Percentiles rank a stretch among this genome's conserved stretches.
These are phyloP conservation scores for Goniomonas avonlea DNA, from an alignment of 78 protist species.

Conservation along the genomic window DNA sequence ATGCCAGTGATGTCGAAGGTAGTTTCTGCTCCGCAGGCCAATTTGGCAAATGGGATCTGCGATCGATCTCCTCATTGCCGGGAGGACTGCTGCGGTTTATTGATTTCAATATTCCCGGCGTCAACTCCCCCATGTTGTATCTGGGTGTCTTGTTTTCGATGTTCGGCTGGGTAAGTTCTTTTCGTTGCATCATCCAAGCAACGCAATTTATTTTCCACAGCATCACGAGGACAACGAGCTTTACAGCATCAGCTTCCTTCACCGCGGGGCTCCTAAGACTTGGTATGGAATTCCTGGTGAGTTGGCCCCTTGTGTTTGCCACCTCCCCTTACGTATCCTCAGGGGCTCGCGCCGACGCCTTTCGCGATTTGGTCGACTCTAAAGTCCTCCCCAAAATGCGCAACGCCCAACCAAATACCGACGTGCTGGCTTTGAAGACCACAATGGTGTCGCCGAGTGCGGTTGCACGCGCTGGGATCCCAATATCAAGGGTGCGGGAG, in stretches of 20 bases:
- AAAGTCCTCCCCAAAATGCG: too few relatives aligned
- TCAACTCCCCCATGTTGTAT: slow-evolving; percentile 30
- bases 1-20: not conserved
- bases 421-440: too few relatives aligned
- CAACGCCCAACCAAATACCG: too few relatives aligned
- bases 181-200: too few relatives aligned
- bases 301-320: too few relatives aligned
- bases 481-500: too few relatives aligned
- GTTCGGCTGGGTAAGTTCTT: slow-evolving; percentile 5
- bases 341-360: too few relatives aligned
- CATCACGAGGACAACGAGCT: slow-evolving; percentile 26
- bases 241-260: slow-evolving; percentile 22
- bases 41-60: not conserved
- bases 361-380: too few relatives aligned
- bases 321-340: too few relatives aligned
- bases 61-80: not conserved
- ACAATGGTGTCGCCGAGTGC: too few relatives aligned
- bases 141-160: not conserved
- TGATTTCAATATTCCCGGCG: not conserved
- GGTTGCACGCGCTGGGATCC: too few relatives aligned
- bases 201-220: too few relatives aligned
- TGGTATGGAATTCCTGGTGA: slow-evolving; percentile 17
- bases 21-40: not conserved
- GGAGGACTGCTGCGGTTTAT: not conserved
- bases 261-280: slow-evolving; percentile 28